Percentiles rank a stretch among this genome's conserved stretches.
Evolutionary conservation across 139 green algal genomes (phyloP).

Genomic region (Monoraphidium neglectum): DNA sequence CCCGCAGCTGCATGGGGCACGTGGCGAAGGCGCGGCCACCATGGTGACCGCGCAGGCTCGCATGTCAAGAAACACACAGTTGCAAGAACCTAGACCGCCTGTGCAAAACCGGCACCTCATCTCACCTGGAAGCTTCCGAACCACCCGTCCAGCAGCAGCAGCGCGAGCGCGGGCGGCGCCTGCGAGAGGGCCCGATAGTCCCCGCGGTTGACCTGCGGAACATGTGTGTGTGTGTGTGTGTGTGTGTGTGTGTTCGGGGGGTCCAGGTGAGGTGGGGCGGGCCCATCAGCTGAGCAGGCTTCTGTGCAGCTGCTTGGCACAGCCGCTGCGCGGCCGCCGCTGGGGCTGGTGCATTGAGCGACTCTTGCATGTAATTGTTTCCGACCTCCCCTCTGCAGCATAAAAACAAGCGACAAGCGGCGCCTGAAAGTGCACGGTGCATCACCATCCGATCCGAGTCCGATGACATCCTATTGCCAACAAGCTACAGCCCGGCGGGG

Average conservation of each 20-base stretch:
- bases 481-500: neutral
- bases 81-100: neutral
- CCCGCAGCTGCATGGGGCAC: no score
- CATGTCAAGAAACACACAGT: neutral
- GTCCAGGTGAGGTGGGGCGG: no score
- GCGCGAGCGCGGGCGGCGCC: conserved; percentile 24
- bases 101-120: neutral
- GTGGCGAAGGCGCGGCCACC: no score
- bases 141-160: conserved; percentile 34
- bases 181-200: conserved; percentile 3
- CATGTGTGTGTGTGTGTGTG: neutral
- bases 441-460: no score
- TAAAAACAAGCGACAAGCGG: neutral
- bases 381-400: neutral
- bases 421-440: no score
- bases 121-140: conserved; percentile 32
- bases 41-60: no score
- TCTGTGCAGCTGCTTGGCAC: no score
- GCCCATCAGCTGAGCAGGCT: no score
- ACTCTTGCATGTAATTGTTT: neutral
- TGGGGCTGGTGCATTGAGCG: neutral
- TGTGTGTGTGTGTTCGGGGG: no score
- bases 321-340: no score
- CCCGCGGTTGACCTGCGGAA: neutral
- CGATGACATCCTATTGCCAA: neutral